Evolutionary conservation across 805 yeast species (phyloP), one percentile per base, ranked within the genome.

Genomic region (Dipodascus albidus): DNA sequence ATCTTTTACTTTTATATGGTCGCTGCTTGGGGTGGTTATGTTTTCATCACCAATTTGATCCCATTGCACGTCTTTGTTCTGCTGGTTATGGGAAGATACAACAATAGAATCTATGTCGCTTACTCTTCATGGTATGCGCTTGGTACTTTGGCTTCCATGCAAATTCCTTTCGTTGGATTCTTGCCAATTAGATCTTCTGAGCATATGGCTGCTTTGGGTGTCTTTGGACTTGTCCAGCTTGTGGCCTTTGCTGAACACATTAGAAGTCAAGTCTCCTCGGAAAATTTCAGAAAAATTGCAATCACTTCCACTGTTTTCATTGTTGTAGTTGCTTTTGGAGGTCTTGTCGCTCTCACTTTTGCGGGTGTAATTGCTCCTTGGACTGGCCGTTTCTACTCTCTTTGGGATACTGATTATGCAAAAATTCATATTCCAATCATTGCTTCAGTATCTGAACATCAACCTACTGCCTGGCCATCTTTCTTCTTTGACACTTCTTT

Each of bases 391-490:
- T 93, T 93, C 75, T 93, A 93, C 72, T 90, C 98, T 1, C 74
- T 93, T 60, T 93, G 99, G 99, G 99, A 93, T 68, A 93, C 99
- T 3, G 85, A 79, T 68, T 93, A 95, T 65, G 99, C 99, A 58
- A 91, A 90, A 74, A 86, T 93, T 60, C 99, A 93, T 67, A 93
- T 93, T 64, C 99, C 99, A 48, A 93, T 93, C 67, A 93, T 93
- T 70, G 99, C 99, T 1, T 90, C 97, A 2, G 99, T 93, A 41
- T 87, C 96, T 14, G 99, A 93, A 74, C 99, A 93, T 75, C 99
- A 93, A 76, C 99, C 99, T 55, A 91, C 98, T n/a, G 96, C 99
- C 2, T 93, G 99, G 99, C 96, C 98, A 9, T 82, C 97, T 14
- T 95, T 93, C 69, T 93, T 88, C 79, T 87, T 91, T 67, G 99